Conservation (phyloP, 2,329 filamentous ascomycete genomes). For the Botryotinia convoluta region DNA sequence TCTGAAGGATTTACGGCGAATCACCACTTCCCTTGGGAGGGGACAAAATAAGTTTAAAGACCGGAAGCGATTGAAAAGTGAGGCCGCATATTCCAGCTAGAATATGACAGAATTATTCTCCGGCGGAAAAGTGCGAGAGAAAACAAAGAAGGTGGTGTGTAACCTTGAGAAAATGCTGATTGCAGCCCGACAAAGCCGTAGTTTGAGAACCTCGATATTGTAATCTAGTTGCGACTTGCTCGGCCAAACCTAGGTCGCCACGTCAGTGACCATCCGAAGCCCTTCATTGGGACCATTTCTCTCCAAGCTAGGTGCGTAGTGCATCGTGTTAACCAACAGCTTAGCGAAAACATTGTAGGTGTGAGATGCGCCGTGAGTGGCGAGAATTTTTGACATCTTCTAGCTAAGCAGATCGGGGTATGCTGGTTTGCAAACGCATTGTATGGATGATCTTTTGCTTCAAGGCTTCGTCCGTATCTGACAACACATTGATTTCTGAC, state of each 20-base stretch:
- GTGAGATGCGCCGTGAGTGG: slow-evolving; percentile 27
- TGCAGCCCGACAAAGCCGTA: slow-evolving; percentile 26
- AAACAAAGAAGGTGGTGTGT: slow-evolving; percentile 22
- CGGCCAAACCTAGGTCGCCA: slow-evolving; percentile 37
- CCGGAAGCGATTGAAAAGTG: slow-evolving; percentile 12
- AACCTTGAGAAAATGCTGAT: slow-evolving; percentile 27
- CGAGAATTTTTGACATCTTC: slow-evolving; percentile 22
- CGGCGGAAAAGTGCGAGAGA: slow-evolving; percentile 25
- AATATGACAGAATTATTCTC: slow-evolving; percentile 21
- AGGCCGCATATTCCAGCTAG: slow-evolving; percentile 11
- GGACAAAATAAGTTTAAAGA: not conserved
- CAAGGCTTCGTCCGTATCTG: slow-evolving; percentile 26
- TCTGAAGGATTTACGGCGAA: slow-evolving; percentile 9
- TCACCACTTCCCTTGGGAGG: slow-evolving; percentile 8
- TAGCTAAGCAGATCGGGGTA: slow-evolving; percentile 18
- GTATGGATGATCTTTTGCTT: slow-evolving; percentile 25
- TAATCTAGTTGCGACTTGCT: slow-evolving; percentile 19
- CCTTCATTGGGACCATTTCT: slow-evolving; percentile 30
- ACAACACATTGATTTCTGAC: slow-evolving; percentile 35
- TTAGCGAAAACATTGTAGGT: slow-evolving; percentile 23
- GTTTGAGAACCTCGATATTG: slow-evolving; percentile 15
- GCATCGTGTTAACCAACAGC: slow-evolving; percentile 19
- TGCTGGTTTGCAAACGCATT: slow-evolving; percentile 14
- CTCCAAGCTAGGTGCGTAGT: slow-evolving; percentile 23
- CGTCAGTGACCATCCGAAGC: slow-evolving; percentile 31